Conservation (phyloP, 2,329 filamentous ascomycete genomes). For the Coniochaeta sp. region DNA sequence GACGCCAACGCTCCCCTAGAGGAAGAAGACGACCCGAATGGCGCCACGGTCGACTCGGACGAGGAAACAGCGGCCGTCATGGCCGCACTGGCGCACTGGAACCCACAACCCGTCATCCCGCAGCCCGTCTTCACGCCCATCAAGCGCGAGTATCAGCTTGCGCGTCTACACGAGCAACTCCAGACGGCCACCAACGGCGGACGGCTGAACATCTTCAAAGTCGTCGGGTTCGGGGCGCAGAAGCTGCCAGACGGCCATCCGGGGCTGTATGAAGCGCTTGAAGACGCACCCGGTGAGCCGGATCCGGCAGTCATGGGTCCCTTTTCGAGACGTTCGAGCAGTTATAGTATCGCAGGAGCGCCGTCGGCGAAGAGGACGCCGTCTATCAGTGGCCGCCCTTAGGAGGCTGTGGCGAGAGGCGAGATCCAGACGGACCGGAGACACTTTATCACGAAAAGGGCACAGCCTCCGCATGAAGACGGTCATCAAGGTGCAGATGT, state of each 20-base stretch:
- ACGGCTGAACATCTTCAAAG: constrained; percentile 57
- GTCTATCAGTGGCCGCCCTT: constrained; percentile 40
- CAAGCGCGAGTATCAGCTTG: constrained; percentile 54
- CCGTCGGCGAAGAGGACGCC: constrained; percentile 30
- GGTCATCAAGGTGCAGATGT: background rate
- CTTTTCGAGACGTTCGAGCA: constrained; percentile 32
- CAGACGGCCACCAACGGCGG: constrained; percentile 60
- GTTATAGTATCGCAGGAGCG: constrained; percentile 28
- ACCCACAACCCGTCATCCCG: constrained; percentile 68
- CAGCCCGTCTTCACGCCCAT: constrained; percentile 56
- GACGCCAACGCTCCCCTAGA: constrained; percentile 88
- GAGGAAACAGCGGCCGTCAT: constrained; percentile 90
- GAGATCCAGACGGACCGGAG: background rate
- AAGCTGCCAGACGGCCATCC: constrained; percentile 42
- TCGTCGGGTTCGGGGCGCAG: constrained; percentile 48
- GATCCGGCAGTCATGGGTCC: constrained; percentile 34
- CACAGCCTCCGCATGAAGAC: background rate
- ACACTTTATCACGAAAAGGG: background rate
- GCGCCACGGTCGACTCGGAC: constrained; percentile 81
- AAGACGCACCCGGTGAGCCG: constrained; percentile 52
- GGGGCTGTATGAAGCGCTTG: constrained; percentile 32
- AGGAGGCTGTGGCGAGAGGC: constrained; percentile 10
- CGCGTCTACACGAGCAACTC: constrained; percentile 57
- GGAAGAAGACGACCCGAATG: constrained; percentile 74
- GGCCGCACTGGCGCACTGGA: constrained; percentile 67